phyloP scores from a whole-genome alignment of 1,284 basidiomycete species.

The Violaceomyces palustris region DNA sequence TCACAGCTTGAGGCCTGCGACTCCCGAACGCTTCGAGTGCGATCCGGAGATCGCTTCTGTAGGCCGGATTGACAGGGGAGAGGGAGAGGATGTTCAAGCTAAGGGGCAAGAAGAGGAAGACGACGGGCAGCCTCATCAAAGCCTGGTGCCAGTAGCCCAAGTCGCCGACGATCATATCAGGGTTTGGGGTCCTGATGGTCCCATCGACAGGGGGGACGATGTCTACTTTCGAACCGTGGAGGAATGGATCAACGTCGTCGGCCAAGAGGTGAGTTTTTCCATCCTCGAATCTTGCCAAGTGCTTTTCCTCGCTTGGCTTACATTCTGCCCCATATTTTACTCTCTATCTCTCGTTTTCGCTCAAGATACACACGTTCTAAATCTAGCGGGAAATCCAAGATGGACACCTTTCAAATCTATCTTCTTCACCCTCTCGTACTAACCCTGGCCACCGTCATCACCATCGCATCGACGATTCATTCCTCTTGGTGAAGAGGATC shows the following conservation, averaged over 20 bases:
- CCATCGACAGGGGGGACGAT: constrained; percentile 29
- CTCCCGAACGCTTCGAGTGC: too few relatives aligned
- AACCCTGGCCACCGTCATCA: too few relatives aligned
- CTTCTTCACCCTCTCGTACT: too few relatives aligned
- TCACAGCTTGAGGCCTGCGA: too few relatives aligned
- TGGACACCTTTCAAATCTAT: too few relatives aligned
- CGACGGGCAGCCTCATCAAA: constrained; percentile 1
- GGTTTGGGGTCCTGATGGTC: constrained; percentile 29
- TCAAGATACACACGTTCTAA: too few relatives aligned
- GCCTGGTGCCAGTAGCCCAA: constrained; percentile 2
- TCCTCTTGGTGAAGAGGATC: too few relatives aligned
- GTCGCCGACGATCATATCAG: constrained; percentile 5
- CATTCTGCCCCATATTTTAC: too few relatives aligned
- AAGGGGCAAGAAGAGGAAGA: neutral
- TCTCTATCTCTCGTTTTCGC: too few relatives aligned
- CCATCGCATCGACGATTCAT: too few relatives aligned
- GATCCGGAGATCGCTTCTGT: neutral
- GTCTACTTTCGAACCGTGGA: constrained; percentile 15
- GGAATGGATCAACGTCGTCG: constrained; percentile 20
- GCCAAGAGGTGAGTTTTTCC: constrained; percentile 15
- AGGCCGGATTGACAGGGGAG: neutral
- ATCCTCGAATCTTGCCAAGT: neutral
- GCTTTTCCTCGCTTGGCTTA: too few relatives aligned
- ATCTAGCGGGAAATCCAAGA: too few relatives aligned
- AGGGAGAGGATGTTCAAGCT: neutral